Conservation (phyloP, 768 basidiomycete genomes). For the Harrya chromipes region DNA sequence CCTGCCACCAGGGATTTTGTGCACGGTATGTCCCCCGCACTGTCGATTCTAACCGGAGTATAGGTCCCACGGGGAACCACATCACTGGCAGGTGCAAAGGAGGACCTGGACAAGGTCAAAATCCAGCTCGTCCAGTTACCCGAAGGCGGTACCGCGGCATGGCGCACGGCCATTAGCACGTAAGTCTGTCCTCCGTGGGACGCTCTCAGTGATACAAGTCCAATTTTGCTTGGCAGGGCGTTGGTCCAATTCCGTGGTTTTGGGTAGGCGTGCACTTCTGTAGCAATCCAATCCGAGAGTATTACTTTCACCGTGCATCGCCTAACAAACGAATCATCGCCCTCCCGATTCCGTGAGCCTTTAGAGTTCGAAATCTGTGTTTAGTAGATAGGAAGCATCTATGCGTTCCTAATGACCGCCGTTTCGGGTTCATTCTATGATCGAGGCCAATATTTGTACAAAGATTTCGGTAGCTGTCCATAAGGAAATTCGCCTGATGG, state of each 20-base stretch:
- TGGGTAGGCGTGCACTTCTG: slow-evolving; percentile 25
- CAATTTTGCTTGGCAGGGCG: slow-evolving; percentile 16
- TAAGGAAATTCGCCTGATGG: too few relatives aligned
- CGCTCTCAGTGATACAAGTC: not conserved
- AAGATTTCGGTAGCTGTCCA: not conserved
- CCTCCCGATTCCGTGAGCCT: slow-evolving; percentile 37
- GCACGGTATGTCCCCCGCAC: slow-evolving; percentile 2
- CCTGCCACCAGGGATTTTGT: too few relatives aligned
- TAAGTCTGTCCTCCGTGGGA: not conserved
- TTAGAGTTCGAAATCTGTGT: not conserved
- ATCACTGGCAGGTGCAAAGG: slow-evolving; percentile 1
- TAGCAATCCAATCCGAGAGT: slow-evolving; percentile 26
- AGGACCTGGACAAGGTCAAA: not conserved
- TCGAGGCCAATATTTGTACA: slow-evolving; percentile 50
- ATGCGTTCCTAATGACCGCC: slow-evolving; percentile 40
- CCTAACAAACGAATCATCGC: slow-evolving; percentile 26
- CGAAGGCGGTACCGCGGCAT: slow-evolving; percentile 27
- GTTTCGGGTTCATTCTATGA: slow-evolving; percentile 47
- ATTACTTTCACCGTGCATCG: slow-evolving; percentile 32
- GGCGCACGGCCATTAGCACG: slow-evolving; percentile 25
- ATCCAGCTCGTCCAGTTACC: slow-evolving; percentile 20
- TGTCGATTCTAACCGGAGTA: not conserved
- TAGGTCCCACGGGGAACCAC: not conserved
- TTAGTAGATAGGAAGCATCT: slow-evolving; percentile 47
- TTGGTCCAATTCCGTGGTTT: slow-evolving; percentile 33